A percentile compares a stretch with the other conserved stretches of the same genome.
Evolutionary conservation across 2,329 filamentous ascomycete genomes (phyloP).

Genomic region (Huntiella decipiens): DNA sequence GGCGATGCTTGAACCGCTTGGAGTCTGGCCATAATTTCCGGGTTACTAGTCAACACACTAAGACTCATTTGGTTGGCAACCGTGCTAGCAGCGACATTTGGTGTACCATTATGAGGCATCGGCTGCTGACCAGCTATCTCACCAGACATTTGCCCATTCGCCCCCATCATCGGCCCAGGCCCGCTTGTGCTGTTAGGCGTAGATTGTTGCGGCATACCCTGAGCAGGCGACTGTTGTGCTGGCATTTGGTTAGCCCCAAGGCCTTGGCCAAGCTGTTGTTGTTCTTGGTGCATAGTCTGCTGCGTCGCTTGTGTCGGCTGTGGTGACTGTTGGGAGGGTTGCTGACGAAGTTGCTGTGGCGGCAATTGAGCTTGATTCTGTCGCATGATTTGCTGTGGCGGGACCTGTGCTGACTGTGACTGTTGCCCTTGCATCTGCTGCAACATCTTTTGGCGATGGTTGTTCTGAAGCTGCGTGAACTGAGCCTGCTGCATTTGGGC

Average conservation of each 20-base stretch:
- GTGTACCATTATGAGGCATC: background rate
- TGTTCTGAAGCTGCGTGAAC: too few relatives aligned
- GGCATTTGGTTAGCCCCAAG: background rate
- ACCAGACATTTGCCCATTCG: too few relatives aligned
- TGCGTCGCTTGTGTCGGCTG: conserved; percentile 15
- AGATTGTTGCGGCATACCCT: conserved; percentile 11
- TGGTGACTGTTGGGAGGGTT: background rate
- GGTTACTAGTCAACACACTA: background rate
- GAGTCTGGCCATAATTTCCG: background rate
- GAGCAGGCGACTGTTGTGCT: conserved; percentile 11
- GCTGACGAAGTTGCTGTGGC: background rate
- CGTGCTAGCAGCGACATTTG: background rate
- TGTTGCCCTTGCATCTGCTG: background rate
- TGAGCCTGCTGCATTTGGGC: too few relatives aligned
- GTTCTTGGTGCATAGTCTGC: conserved; percentile 1
- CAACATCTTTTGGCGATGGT: background rate
- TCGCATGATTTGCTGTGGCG: conserved; percentile 1
- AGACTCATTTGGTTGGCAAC: background rate
- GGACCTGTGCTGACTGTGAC: background rate
- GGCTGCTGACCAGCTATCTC: background rate
- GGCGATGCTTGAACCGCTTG: background rate
- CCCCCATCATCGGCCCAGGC: background rate
- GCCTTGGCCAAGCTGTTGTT: conserved; percentile 8
- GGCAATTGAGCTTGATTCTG: background rate
- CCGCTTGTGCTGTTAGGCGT: background rate